Evolutionary conservation across 331 rosid species (phyloP).

Genomic region (Quercus tomentella): DNA sequence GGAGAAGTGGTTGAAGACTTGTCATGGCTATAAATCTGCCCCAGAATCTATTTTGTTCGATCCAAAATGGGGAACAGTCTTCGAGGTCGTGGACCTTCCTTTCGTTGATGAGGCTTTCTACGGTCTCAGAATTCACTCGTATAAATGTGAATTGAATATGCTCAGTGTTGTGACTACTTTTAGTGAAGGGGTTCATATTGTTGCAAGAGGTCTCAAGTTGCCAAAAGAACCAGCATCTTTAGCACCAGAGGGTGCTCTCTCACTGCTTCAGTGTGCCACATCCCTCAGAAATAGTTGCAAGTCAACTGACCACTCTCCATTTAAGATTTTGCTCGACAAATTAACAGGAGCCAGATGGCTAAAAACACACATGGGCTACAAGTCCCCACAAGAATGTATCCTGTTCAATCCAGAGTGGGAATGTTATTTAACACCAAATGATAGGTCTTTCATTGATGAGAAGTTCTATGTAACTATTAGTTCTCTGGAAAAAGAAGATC

Average conservation of each 20-base stretch:
- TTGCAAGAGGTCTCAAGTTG: conserved; percentile 11
- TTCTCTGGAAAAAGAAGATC: too few relatives aligned
- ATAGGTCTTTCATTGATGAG: too few relatives aligned
- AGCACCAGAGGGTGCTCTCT: conserved; percentile 5
- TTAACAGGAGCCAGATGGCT: background rate
- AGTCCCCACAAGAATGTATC: too few relatives aligned
- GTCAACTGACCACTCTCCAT: too few relatives aligned
- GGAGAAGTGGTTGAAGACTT: conserved; percentile 22
- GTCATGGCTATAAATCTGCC: conserved; percentile 15
- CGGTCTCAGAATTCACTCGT: background rate
- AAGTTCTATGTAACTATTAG: too few relatives aligned
- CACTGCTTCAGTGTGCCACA: conserved; percentile 5
- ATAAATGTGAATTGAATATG: conserved; percentile 14
- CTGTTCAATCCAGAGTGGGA: too few relatives aligned
- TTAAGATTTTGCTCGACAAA: background rate
- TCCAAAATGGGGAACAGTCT: background rate
- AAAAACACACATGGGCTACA: background rate
- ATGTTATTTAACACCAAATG: too few relatives aligned
- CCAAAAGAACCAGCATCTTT: background rate
- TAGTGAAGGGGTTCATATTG: conserved; percentile 1
- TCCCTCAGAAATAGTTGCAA: background rate
- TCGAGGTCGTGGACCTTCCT: conserved; percentile 3
- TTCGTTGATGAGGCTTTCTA: conserved; percentile 14
- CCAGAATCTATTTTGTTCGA: background rate
- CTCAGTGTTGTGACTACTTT: conserved; percentile 9